Conservation (phyloP, 192 early-diverging fungal species). For the Mortierella antarctica region DNA sequence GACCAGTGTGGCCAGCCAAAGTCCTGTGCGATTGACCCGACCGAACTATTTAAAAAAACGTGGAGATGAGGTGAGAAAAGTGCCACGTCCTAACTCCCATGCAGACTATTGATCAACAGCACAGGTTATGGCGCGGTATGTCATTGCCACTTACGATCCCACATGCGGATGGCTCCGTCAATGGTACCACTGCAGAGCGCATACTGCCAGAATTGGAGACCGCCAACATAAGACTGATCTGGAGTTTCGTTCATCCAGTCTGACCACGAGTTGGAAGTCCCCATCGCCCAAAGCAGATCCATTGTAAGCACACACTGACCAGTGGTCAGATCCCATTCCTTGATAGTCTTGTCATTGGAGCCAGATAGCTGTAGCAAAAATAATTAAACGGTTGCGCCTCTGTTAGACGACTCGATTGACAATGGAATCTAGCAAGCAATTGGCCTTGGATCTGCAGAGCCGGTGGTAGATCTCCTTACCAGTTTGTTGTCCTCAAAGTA, state of each 20-base stretch:
- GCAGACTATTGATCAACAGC: no score
- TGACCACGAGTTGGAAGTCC: slow-evolving; percentile 32
- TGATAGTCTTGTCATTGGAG: slow-evolving; percentile 80
- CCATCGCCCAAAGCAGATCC: slow-evolving; percentile 77
- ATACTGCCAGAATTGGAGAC: slow-evolving; percentile 79
- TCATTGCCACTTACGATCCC: slow-evolving; percentile 68
- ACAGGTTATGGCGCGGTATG: neutral
- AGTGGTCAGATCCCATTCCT: slow-evolving; percentile 81
- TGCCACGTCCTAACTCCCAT: neutral
- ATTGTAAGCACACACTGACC: slow-evolving; percentile 72
- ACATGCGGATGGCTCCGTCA: slow-evolving; percentile 81
- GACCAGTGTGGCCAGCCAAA: slow-evolving; percentile 70
- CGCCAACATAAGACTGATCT: slow-evolving; percentile 69
- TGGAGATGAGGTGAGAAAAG: neutral
- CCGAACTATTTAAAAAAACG: slow-evolving; percentile 55
- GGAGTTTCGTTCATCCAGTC: slow-evolving; percentile 37
- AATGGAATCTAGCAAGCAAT: neutral
- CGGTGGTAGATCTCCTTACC: slow-evolving; percentile 42
- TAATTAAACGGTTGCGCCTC: neutral
- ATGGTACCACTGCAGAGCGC: slow-evolving; percentile 81
- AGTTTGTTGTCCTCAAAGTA: slow-evolving; percentile 65
- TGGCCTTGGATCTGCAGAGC: neutral
- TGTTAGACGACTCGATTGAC: neutral
- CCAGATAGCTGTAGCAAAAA: slow-evolving; percentile 73
- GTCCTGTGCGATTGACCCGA: slow-evolving; percentile 80